Evolutionary conservation across 345 rosid species (phyloP), one percentile per base, ranked within the genome.

Genomic region (Dipteronia dyeriana): DNA sequence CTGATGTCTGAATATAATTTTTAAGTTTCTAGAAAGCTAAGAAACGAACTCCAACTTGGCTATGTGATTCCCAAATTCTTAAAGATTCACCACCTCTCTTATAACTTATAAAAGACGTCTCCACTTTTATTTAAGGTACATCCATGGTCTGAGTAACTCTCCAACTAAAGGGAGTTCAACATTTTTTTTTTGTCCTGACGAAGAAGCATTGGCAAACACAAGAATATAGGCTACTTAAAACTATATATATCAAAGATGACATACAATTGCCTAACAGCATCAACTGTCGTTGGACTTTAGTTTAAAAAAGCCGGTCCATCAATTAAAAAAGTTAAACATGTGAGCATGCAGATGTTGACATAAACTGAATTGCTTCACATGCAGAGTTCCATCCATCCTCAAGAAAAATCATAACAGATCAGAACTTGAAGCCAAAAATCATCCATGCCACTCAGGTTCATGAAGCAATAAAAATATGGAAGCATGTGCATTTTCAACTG

Each of bases 391-490:
- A 7, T 53, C 43, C 22, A 54, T 31, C 9, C 53, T 45, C 19
- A 11, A 39, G 11, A 19, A 59, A 61, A 6, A 4, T 17, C 14
- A 39, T 38, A 38, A 17, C 29, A 38, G n/a, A 22, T 29, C 43
- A 69, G 17, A 63, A 69, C 49, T 9, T 26, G 49, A 51, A 39
- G 25, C 1, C 26, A 54, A 26, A 43, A 10, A 13, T 60, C n/a
- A 20, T 49, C 16, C n/a, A 70, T 53, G 29, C 17, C 12, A 57
- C 41, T n/a, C 61, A 26, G 23, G 10, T 34, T 5, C 61, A 38
- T 5, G 51, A 67, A 79, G 43, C 39, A 69, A 63, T 49, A 64
- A 2, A 12, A 62, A 62, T 23, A 20, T 56, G 10, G 61, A 75
- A 41, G 41, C 31, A 77, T 38, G 68, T 39, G 54, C 39, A 71